phyloP scores from a whole-genome alignment of 2,329 filamentous ascomycete genomes.

The Aspergillus eucalypticola region DNA sequence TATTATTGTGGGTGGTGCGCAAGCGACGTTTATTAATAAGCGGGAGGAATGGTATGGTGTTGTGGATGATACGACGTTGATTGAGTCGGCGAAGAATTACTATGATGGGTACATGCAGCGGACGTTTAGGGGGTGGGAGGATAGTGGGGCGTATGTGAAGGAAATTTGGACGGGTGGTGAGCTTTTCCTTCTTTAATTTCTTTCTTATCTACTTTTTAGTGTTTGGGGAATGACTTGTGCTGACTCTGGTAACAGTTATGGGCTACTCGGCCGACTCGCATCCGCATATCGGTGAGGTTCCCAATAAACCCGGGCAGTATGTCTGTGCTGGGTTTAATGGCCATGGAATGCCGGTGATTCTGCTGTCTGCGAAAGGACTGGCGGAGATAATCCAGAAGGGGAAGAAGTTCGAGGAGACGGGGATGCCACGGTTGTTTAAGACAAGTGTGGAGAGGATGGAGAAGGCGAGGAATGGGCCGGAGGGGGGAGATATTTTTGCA shows the following conservation, averaged over 20 bases:
- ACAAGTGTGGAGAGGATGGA: slow-evolving; percentile 26
- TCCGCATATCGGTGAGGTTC: slow-evolving; percentile 56
- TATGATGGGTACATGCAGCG: slow-evolving; percentile 43
- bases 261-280: slow-evolving; percentile 54
- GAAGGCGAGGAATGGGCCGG: slow-evolving; percentile 17
- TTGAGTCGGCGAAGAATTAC: slow-evolving; percentile 46
- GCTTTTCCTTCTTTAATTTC: slow-evolving; percentile 22
- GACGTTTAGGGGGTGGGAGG: slow-evolving; percentile 40
- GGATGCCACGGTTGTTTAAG: slow-evolving; percentile 37
- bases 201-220: slow-evolving; percentile 4
- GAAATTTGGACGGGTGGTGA: slow-evolving; percentile 41
- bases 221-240: background rate
- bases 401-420: slow-evolving; percentile 30
- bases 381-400: slow-evolving; percentile 54
- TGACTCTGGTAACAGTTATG: slow-evolving; percentile 47
- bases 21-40: slow-evolving; percentile 42
- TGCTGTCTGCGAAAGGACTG: slow-evolving; percentile 61
- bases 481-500: slow-evolving; percentile 21
- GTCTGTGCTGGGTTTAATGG: slow-evolving; percentile 65
- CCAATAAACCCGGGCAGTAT: slow-evolving; percentile 53
- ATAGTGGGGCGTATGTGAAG: slow-evolving; percentile 34
- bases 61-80: slow-evolving; percentile 54
- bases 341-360: slow-evolving; percentile 67
- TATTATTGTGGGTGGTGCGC: slow-evolving; percentile 66
- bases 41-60: slow-evolving; percentile 47